Evolutionary conservation across 768 basidiomycete genomes (phyloP).

Genomic region (Boletellus ananas): DNA sequence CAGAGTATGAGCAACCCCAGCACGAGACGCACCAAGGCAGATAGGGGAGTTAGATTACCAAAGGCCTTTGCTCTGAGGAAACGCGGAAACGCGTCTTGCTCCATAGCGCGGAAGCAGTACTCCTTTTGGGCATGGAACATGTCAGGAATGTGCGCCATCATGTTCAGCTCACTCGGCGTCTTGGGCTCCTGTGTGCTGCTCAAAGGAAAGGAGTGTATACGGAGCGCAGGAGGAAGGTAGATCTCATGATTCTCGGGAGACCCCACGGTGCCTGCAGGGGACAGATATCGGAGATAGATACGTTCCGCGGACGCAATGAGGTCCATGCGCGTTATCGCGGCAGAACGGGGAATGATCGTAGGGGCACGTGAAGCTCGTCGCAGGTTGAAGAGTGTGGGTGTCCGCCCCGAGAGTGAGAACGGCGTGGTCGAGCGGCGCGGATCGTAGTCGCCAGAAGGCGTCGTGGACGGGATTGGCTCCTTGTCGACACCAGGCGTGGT

Average conservation of each 20-base stretch:
- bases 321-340: slow-evolving; percentile 86
- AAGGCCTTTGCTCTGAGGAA: slow-evolving; percentile 98
- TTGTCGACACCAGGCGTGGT: slow-evolving; percentile 37
- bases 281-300: slow-evolving; percentile 93
- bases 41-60: slow-evolving; percentile 91
- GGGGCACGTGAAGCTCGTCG: slow-evolving; percentile 85
- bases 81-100: slow-evolving; percentile 90
- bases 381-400: slow-evolving; percentile 71
- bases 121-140: slow-evolving; percentile 98
- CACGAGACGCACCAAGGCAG: slow-evolving; percentile 81
- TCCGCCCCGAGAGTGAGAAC: slow-evolving; percentile 71
- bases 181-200: slow-evolving; percentile 70
- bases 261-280: slow-evolving; percentile 70
- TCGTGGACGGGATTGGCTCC: slow-evolving; percentile 42
- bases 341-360: slow-evolving; percentile 87
- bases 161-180: slow-evolving; percentile 57
- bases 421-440: slow-evolving; percentile 71
- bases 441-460: slow-evolving; percentile 45
- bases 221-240: slow-evolving; percentile 90
- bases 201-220: slow-evolving; percentile 87
- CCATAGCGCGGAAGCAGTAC: slow-evolving; percentile 94
- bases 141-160: slow-evolving; percentile 91
- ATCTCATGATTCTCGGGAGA: slow-evolving; percentile 94
- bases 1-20: slow-evolving; percentile 83
- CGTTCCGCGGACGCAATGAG: slow-evolving; percentile 92